phyloP scores from a whole-genome alignment of 2,329 filamentous ascomycete species.

The Trichoderma aggressivum region DNA sequence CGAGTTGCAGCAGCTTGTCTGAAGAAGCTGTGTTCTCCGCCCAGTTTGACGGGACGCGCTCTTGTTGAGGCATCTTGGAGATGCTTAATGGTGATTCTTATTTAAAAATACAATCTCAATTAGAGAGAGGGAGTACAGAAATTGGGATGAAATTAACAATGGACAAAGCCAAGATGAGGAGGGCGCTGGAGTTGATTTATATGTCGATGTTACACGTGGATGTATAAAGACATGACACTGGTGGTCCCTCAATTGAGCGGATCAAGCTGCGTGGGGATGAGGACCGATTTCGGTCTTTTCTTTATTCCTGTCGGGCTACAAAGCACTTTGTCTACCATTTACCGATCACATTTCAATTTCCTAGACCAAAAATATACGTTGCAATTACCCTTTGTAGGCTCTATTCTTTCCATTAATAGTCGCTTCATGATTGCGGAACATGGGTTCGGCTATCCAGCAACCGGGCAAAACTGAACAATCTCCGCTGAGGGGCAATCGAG shows the following conservation, averaged over 20 bases:
- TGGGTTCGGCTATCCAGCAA: background rate
- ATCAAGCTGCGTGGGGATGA: background rate
- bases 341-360: background rate
- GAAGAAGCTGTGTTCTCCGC: conserved; percentile 25
- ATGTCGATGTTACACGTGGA: conserved; percentile 5
- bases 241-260: background rate
- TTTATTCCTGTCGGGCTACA: too few relatives aligned
- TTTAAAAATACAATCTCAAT: background rate
- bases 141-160: background rate
- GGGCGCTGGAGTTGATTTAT: background rate
- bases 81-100: background rate
- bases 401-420: background rate
- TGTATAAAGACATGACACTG: background rate
- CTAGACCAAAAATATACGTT: background rate
- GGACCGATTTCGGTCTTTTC: background rate
- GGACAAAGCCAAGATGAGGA: background rate
- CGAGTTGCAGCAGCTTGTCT: conserved; percentile 24
- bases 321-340: background rate
- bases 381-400: background rate
- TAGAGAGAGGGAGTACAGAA: background rate
- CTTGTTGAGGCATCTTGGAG: conserved; percentile 28
- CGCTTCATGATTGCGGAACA: background rate
- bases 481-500: background rate
- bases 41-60: conserved; percentile 31
- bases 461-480: background rate